Evolutionary conservation across 352 stramenopile genomes (phyloP).

Genomic region (Phytophthora colocasiae): DNA sequence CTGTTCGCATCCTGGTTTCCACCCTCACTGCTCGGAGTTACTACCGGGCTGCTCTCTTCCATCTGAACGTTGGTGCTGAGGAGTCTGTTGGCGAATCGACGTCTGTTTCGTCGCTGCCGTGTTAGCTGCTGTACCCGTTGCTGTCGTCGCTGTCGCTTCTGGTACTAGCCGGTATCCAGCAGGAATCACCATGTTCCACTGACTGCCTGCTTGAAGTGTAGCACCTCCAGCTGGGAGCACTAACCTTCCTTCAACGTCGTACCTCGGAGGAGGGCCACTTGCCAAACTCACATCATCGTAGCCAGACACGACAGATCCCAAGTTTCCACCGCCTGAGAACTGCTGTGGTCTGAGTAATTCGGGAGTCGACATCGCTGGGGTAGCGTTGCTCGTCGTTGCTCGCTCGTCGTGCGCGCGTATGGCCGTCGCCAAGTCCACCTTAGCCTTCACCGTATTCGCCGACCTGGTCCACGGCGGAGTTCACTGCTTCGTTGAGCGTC

Average conservation of each 20-base stretch:
- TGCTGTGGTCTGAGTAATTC: too few species aligned
- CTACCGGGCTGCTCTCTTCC: too few species aligned
- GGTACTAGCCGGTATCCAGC: constrained; percentile 4
- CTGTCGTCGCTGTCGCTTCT: background rate
- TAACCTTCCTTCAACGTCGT: constrained; percentile 6
- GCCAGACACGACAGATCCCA: background rate
- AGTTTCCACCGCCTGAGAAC: background rate
- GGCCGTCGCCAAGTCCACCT: too few species aligned
- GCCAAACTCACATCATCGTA: background rate
- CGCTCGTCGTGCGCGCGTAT: too few species aligned
- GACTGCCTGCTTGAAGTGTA: background rate
- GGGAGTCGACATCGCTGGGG: too few species aligned
- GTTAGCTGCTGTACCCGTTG: too few species aligned
- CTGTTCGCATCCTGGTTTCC: too few species aligned
- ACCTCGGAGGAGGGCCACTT: background rate
- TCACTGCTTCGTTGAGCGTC: too few species aligned
- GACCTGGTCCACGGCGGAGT: too few species aligned
- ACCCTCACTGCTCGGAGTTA: too few species aligned
- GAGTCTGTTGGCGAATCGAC: background rate
- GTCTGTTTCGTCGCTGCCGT: background rate
- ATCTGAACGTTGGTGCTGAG: background rate
- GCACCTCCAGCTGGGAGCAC: background rate
- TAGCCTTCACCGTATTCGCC: too few species aligned
- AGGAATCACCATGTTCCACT: constrained; percentile 4
- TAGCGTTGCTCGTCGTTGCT: too few species aligned